phyloP scores from a whole-genome alignment of 2,329 filamentous ascomycete species.

The Fusarium illudens region DNA sequence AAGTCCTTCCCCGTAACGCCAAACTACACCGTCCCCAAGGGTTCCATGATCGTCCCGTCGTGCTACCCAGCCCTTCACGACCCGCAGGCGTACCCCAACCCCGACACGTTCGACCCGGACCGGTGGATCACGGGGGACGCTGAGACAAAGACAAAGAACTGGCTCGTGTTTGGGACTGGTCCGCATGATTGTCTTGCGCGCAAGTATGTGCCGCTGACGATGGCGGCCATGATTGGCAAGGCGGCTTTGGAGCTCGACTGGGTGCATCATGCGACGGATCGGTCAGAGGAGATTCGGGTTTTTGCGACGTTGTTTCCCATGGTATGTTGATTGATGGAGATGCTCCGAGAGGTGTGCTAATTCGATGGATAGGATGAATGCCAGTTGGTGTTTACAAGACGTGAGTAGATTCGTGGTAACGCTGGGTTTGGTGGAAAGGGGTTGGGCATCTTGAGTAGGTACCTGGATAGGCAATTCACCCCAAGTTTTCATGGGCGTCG shows the following conservation, averaged over 20 bases:
- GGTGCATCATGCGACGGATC: constrained; percentile 57
- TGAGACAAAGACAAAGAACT: constrained; percentile 60
- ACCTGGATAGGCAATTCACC: too few relatives aligned
- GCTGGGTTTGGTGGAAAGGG: not conserved
- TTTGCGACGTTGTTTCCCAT: constrained; percentile 60
- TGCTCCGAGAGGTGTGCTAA: not conserved
- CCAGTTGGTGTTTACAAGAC: not conserved
- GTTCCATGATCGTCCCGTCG: constrained; percentile 59
- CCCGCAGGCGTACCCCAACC: constrained; percentile 56
- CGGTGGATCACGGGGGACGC: constrained; percentile 62
- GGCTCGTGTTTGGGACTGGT: constrained; percentile 62
- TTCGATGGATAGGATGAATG: not conserved
- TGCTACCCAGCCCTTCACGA: constrained; percentile 62
- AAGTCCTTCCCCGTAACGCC: constrained; percentile 58
- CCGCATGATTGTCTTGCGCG: constrained; percentile 60
- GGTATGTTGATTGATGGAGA: constrained; percentile 45
- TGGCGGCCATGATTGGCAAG: constrained; percentile 63
- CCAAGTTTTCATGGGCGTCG: not conserved
- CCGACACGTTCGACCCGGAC: constrained; percentile 59
- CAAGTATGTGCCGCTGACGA: constrained; percentile 58
- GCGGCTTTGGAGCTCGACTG: constrained; percentile 60
- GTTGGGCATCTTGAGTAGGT: not conserved
- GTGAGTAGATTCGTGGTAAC: not conserved
- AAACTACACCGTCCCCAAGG: constrained; percentile 59
- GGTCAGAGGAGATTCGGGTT: constrained; percentile 60